Evolutionary conservation across 2,329 filamentous ascomycete species (phyloP).

Genomic region (Xylariaceae sp.): DNA sequence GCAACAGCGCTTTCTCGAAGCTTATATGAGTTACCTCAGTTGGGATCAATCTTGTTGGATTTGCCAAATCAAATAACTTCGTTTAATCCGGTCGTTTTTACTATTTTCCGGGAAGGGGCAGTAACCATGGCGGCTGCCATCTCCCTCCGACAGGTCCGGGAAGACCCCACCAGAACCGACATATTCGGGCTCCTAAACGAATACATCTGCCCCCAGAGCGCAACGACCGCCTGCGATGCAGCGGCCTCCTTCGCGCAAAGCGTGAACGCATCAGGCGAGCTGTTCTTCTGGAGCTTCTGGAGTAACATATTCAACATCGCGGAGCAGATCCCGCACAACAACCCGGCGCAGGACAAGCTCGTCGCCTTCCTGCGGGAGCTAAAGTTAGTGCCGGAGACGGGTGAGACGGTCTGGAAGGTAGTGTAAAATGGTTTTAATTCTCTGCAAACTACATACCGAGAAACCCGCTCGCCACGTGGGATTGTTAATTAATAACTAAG

Average conservation of each 20-base stretch:
- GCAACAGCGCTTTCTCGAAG: no score
- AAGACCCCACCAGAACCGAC: slow-evolving; percentile 7
- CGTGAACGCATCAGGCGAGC: slow-evolving; percentile 18
- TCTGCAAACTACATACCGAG: neutral
- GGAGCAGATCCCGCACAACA: slow-evolving; percentile 27
- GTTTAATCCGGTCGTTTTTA: no score
- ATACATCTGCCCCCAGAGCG: slow-evolving; percentile 18
- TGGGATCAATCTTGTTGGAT: no score
- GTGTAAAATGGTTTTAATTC: slow-evolving; percentile 9
- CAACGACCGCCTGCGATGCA: slow-evolving; percentile 14
- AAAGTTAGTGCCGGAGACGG: slow-evolving; percentile 25
- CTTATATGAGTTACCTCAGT: no score
- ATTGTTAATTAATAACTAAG: neutral
- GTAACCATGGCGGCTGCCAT: slow-evolving; percentile 6
- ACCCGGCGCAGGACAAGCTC: slow-evolving; percentile 29
- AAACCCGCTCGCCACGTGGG: neutral
- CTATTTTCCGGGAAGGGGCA: no score
- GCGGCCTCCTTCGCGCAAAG: slow-evolving; percentile 21
- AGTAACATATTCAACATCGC: slow-evolving; percentile 22
- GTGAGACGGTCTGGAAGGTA: slow-evolving; percentile 27
- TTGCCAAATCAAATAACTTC: no score
- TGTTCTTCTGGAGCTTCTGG: slow-evolving; percentile 29
- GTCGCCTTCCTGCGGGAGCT: slow-evolving; percentile 28
- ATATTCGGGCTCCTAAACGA: slow-evolving; percentile 25
- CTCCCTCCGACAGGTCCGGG: slow-evolving; percentile 9